Percentiles rank a stretch among this genome's conserved stretches.
Conservation (phyloP, 176 grass and related monocot genomes). For the Cenchrus purpureus region DNA sequence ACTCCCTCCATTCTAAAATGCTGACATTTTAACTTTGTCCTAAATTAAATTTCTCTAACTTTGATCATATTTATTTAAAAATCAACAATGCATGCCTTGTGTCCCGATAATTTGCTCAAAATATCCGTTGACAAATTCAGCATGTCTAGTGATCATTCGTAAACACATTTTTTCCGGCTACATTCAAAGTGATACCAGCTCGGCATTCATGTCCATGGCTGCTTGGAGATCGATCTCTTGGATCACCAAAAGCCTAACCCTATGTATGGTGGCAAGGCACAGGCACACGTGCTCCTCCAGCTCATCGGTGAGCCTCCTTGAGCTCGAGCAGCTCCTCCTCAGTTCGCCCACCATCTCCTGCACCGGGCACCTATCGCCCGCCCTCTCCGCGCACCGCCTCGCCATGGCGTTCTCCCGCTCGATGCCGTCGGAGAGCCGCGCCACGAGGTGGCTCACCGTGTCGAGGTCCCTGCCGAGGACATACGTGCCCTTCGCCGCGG, state of each 20-base stretch:
- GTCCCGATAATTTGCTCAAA: too few relatives aligned
- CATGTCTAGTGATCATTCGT: background rate
- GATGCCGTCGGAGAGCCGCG: constrained; percentile 45
- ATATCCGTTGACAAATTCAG: too few relatives aligned
- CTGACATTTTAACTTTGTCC: too few relatives aligned
- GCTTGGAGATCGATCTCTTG: constrained; percentile 40
- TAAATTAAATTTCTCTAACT: too few relatives aligned
- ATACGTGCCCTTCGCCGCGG: constrained; percentile 55
- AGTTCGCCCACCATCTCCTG: constrained; percentile 45
- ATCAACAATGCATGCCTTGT: too few relatives aligned
- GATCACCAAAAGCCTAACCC: constrained; percentile 49
- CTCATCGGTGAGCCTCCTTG: constrained; percentile 37
- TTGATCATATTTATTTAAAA: too few relatives aligned
- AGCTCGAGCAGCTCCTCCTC: constrained; percentile 40
- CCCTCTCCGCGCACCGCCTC: constrained; percentile 37
- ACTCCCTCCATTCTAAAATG: too few relatives aligned
- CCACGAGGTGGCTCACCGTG: constrained; percentile 48
- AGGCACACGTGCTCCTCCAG: constrained; percentile 51
- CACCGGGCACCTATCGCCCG: constrained; percentile 21
- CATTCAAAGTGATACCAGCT: background rate
- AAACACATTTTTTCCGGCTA: too few relatives aligned
- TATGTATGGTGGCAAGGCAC: constrained; percentile 57
- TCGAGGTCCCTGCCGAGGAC: constrained; percentile 53
- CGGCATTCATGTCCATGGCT: constrained; percentile 11
- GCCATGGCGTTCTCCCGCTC: constrained; percentile 53